Evolutionary conservation across 2,329 filamentous ascomycete species (phyloP).

Genomic region (Phaeoacremonium minimum): DNA sequence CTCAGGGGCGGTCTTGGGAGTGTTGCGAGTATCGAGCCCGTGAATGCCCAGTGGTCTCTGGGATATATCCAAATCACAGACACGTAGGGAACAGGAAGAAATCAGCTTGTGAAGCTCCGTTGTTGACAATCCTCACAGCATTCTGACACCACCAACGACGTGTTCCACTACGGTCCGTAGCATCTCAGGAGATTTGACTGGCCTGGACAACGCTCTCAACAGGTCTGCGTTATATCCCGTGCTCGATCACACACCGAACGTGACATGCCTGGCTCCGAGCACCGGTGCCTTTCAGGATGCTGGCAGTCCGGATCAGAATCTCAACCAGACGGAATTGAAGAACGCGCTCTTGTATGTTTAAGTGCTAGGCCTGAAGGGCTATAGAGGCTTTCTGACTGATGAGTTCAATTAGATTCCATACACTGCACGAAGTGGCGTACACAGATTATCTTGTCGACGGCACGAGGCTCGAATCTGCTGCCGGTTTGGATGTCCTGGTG

Average conservation of each 20-base stretch:
- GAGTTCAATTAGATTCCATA: conserved; percentile 11
- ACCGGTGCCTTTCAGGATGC: conserved; percentile 11
- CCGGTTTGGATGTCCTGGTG: conserved; percentile 8
- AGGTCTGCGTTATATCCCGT: conserved; percentile 9
- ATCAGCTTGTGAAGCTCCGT: too few relatives aligned
- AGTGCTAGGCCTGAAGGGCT: background rate
- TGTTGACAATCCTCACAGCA: conserved; percentile 4
- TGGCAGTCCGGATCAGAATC: conserved; percentile 10
- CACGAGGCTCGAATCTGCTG: conserved; percentile 10
- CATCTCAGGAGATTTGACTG: conserved; percentile 5
- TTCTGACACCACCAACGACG: conserved; percentile 9
- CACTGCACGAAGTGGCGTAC: conserved; percentile 12
- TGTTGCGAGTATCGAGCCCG: conserved; percentile 3
- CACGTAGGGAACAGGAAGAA: too few relatives aligned
- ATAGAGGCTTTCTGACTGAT: background rate
- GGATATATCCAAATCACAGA: conserved; percentile 15
- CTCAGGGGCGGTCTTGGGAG: conserved; percentile 12
- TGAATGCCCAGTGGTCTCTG: conserved; percentile 13
- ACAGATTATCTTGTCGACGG: conserved; percentile 13
- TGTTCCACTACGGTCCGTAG: conserved; percentile 12
- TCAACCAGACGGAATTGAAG: conserved; percentile 9
- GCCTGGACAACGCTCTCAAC: conserved; percentile 8
- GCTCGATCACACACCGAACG: conserved; percentile 12
- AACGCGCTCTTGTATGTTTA: conserved; percentile 12
- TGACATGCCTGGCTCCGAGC: conserved; percentile 17